These are phyloP conservation scores for Hypoxylon sp. DNA, from an alignment of 2,329 filamentous ascomycete species.

Conservation along the genomic window DNA sequence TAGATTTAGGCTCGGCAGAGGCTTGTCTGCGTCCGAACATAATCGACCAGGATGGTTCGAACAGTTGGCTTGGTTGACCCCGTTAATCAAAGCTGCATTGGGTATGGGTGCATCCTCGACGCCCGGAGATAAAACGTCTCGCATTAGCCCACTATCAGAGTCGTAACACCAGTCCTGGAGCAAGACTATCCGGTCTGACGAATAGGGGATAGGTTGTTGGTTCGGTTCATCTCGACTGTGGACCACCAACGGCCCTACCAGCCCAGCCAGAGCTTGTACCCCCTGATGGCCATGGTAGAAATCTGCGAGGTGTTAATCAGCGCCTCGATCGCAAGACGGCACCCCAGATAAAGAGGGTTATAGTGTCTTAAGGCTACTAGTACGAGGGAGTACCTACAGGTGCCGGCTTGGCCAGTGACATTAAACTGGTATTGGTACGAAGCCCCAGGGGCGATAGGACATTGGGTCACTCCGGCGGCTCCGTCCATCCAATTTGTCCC, in stretches of 20 bases:
- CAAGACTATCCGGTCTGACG: constrained; percentile 68
- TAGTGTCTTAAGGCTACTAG: not conserved
- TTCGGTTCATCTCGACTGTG: constrained; percentile 64
- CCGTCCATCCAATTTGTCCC: constrained; percentile 81
- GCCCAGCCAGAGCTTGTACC: constrained; percentile 71
- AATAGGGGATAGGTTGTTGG: constrained; percentile 59
- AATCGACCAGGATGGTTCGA: constrained; percentile 48
- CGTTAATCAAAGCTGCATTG: constrained; percentile 57
- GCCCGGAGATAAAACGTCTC: constrained; percentile 51
- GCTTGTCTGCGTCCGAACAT: constrained; percentile 54
- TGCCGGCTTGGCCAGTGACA: constrained; percentile 57
- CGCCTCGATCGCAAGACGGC: not conserved
- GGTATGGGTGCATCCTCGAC: constrained; percentile 54
- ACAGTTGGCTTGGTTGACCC: constrained; percentile 53
- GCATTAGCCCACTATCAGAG: constrained; percentile 50
- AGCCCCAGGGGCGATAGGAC: constrained; percentile 68
- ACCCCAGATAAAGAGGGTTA: not conserved
- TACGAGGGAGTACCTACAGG: constrained; percentile 44
- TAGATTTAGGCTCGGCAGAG: constrained; percentile 55
- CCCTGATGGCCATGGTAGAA: constrained; percentile 61
- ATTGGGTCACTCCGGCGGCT: constrained; percentile 72
- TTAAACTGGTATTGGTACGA: constrained; percentile 75
- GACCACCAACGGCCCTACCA: constrained; percentile 71
- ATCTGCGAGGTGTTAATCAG: constrained; percentile 42
- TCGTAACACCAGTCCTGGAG: constrained; percentile 77